Percentiles rank a stretch among this genome's conserved stretches.
phyloP scores from a whole-genome alignment of 1,284 basidiomycete species.

The Vanrija pseudolonga region DNA sequence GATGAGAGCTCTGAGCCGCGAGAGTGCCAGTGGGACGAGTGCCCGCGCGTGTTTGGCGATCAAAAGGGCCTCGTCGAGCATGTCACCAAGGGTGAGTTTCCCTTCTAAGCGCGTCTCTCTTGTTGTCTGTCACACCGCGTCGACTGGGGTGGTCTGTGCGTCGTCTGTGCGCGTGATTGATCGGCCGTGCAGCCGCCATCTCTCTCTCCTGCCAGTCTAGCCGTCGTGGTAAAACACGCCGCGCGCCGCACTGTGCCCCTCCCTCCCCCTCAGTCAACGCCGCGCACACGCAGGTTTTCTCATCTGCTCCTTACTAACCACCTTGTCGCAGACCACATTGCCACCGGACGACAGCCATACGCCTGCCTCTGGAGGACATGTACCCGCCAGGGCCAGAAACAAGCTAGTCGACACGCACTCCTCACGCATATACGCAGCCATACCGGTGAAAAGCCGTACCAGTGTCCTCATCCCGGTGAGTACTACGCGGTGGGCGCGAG shows the following conservation, averaged over 20 bases:
- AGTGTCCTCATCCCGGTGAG: slow-evolving; percentile 63
- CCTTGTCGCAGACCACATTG: slow-evolving; percentile 33
- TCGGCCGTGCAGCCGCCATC: background rate
- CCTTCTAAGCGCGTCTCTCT: background rate
- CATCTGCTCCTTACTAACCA: background rate
- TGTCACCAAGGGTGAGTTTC: slow-evolving; percentile 28
- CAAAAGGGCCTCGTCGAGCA: slow-evolving; percentile 30
- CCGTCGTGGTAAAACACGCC: background rate
- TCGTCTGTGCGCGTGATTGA: background rate
- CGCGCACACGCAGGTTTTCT: background rate
- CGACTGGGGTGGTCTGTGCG: slow-evolving; percentile 1
- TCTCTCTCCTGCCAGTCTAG: background rate
- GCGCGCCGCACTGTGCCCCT: background rate
- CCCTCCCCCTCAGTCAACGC: no score
- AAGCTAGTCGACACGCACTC: slow-evolving; percentile 33
- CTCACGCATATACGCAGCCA: slow-evolving; percentile 81
- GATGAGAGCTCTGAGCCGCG: background rate
- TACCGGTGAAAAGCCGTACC: slow-evolving; percentile 94
- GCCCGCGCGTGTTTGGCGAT: slow-evolving; percentile 15
- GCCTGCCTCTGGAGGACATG: slow-evolving; percentile 37
- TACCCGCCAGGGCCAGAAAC: slow-evolving; percentile 33
- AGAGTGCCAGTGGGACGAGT: slow-evolving; percentile 32
- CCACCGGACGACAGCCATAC: slow-evolving; percentile 23
- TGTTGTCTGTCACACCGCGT: background rate
- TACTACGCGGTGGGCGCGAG: background rate